phyloP scores from a whole-genome alignment of 768 basidiomycete genomes.

The Leccinum truebloodii region DNA sequence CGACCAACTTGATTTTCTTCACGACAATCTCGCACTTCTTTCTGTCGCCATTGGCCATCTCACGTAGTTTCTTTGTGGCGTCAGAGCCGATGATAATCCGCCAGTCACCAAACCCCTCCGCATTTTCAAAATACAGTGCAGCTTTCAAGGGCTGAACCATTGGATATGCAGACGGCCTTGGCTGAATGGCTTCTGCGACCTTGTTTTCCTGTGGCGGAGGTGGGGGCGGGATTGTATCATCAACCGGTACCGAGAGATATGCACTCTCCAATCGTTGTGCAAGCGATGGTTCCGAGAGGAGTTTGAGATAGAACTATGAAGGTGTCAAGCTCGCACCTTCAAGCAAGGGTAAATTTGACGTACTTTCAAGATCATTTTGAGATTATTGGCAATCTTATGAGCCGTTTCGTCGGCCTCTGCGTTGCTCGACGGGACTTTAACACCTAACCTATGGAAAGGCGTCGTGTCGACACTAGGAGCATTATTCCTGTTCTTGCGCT shows the following conservation, averaged over 20 bases:
- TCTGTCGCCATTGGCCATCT: constrained; percentile 45
- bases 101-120: constrained; percentile 67
- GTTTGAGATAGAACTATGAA: constrained; percentile 28
- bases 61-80: constrained; percentile 51
- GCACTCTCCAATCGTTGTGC: constrained; percentile 9
- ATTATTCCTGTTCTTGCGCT: constrained; percentile 16
- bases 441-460: constrained; percentile 34
- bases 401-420: constrained; percentile 21
- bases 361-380: constrained; percentile 34
- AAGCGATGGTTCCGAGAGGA: constrained; percentile 19
- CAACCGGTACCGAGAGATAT: constrained; percentile 5
- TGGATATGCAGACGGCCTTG: constrained; percentile 38
- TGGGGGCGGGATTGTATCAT: background rate
- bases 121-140: constrained; percentile 59
- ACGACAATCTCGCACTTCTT: constrained; percentile 54
- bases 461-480: constrained; percentile 24
- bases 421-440: constrained; percentile 26
- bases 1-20: constrained; percentile 66
- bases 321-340: background rate
- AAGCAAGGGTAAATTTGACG: background rate
- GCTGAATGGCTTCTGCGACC: constrained; percentile 3
- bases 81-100: constrained; percentile 53
- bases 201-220: background rate
- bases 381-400: constrained; percentile 20
- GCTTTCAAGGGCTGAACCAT: constrained; percentile 59